Evolutionary conservation across 2,329 filamentous ascomycete genomes (phyloP).

Genomic region (Sarocladium kiliense): DNA sequence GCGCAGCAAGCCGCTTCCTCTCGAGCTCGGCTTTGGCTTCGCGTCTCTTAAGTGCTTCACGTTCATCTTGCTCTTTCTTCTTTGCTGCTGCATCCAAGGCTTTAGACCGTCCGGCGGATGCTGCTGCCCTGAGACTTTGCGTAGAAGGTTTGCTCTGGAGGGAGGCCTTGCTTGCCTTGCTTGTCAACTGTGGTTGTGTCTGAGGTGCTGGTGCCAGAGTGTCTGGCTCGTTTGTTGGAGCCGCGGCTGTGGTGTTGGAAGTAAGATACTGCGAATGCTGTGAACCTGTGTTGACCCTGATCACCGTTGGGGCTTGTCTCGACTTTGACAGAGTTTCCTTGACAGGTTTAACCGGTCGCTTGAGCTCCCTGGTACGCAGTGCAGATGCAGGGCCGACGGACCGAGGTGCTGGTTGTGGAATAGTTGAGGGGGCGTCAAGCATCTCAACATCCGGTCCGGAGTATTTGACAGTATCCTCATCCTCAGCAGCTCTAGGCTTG

Average conservation of each 20-base stretch:
- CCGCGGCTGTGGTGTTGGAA: slow-evolving; percentile 21
- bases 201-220: slow-evolving; percentile 23
- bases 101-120: slow-evolving; percentile 61
- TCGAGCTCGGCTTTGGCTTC: slow-evolving; percentile 80
- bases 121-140: slow-evolving; percentile 54
- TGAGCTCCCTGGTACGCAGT: slow-evolving; percentile 46
- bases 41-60: slow-evolving; percentile 70
- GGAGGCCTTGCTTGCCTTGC: slow-evolving; percentile 64
- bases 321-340: slow-evolving; percentile 54
- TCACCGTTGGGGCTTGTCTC: slow-evolving; percentile 65
- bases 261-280: slow-evolving; percentile 56
- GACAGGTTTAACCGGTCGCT: slow-evolving; percentile 56
- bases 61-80: slow-evolving; percentile 82
- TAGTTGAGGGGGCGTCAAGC: slow-evolving; percentile 43
- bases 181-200: slow-evolving; percentile 43
- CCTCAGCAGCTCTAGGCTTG: slow-evolving; percentile 4
- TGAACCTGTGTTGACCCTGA: slow-evolving; percentile 63
- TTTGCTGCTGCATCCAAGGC: slow-evolving; percentile 71
- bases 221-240: not conserved
- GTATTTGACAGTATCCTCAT: slow-evolving; percentile 34
- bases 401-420: slow-evolving; percentile 58
- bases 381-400: slow-evolving; percentile 40
- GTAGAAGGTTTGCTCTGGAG: slow-evolving; percentile 53
- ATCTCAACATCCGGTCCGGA: slow-evolving; percentile 48
- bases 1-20: slow-evolving; percentile 62